phyloP scores from a whole-genome alignment of 1,284 basidiomycete species.

The Phlebopus sp. region DNA sequence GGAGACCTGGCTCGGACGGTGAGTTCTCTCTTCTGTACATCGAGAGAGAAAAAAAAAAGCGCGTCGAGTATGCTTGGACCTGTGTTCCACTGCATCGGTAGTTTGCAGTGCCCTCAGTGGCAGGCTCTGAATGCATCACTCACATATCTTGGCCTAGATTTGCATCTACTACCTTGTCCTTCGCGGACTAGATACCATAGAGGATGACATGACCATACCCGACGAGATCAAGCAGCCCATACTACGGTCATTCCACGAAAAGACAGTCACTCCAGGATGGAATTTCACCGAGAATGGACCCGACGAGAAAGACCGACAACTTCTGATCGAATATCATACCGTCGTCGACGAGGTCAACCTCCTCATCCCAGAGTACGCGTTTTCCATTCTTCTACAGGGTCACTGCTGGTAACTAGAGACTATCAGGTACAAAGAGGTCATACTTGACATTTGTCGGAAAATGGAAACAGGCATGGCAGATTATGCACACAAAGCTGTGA shows the following conservation, averaged over 20 bases:
- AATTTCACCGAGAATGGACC: conserved; percentile 82
- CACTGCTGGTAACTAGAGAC: conserved; percentile 3
- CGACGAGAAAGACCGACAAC: conserved; percentile 86
- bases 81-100: too few species aligned
- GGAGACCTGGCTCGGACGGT: conserved; percentile 92
- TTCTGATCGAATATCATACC: conserved; percentile 84
- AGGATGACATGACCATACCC: conserved; percentile 97
- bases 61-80: too few species aligned
- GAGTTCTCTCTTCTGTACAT: conserved; percentile 35
- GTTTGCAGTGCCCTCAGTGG: background rate
- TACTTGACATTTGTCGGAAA: conserved; percentile 78
- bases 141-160: conserved; percentile 50
- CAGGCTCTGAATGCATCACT: background rate
- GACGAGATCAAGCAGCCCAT: conserved; percentile 86
- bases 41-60: background rate
- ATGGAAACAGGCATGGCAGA: conserved; percentile 98
- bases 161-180: conserved; percentile 96
- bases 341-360: conserved; percentile 82
- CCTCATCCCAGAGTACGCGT: conserved; percentile 61
- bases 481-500: conserved; percentile 81
- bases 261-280: conserved; percentile 86
- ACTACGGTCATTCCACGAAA: conserved; percentile 81
- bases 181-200: conserved; percentile 92
- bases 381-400: background rate
- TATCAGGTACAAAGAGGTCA: conserved; percentile 75